Base-by-base conservation (phyloP, 2,329 filamentous ascomycete genomes). In the Venturia nashicola region DNA sequence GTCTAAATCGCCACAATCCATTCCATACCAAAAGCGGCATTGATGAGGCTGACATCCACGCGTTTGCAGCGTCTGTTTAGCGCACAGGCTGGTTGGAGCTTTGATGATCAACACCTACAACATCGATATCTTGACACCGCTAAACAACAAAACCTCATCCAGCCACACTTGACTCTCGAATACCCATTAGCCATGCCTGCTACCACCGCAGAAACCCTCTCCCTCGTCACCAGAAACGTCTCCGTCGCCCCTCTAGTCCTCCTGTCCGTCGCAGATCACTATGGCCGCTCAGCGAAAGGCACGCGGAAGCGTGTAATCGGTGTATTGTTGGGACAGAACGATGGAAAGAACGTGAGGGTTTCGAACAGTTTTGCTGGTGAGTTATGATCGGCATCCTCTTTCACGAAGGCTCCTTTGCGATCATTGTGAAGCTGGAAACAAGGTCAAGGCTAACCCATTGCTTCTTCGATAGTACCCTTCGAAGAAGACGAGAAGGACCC, bases 401-500 rank as follows among this genome's bases (percentile, higher is more conserved):
- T 27, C 11, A 20, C 32, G 11, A 36, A 18, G 5, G 51, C 32
- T 3, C n/a, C 27, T 6, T 36, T 57, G 51, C 36, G 23, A 34
- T 20, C 34, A 43, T 43, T n/a, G 51, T 57, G 32, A 57, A 57
- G 51, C 12, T 12, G 61, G 12, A 32, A 43, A 1, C 14, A 55
- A 62, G 59, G 36, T 60, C 36, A 61, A 46, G n/a, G 43, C 42
- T 48, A 51, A 48, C 34, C 14, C 12, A 54, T 7, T 16, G 27
- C 20, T 57, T 40, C 44, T 39, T 57, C 48, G 64, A 67, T 72
- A 96, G 94, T 97, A 57, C 94, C 94, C 0, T 99, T 99, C 73
- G 94, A 99, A 78, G 94, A 99, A 80, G 94, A 99, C 76, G 94
- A 97, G 72, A 96, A 96, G 79, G 92, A 99, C 75, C 93, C 93